Base-by-base conservation (phyloP, 805 yeast genomes). In the Clavispora fructus region DNA sequence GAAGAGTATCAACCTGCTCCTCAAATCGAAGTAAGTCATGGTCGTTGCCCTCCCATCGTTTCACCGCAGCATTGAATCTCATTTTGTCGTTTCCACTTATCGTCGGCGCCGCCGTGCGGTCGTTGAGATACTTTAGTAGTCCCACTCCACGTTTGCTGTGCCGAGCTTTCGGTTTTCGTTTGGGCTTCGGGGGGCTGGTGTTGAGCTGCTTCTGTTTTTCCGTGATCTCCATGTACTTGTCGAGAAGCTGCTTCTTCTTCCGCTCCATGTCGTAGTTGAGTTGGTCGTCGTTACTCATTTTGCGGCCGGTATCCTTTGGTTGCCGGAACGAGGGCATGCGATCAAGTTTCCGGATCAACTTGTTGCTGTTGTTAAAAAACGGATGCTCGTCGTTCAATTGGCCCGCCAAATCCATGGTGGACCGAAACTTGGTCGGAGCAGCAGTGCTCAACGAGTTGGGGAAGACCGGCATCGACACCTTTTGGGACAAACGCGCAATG, bases 11-110 rank as follows among this genome's bases (percentile, higher is more conserved):
- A 5, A 35, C 23, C 19, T 39, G 40, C 6, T 52, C 58, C 35
- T 82, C 84, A 58, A 83, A 83, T 35, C 73, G 67, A 30, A 69
- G 54, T 41, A 80, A 60, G 19, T 80, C 86, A 28, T 70, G 73
- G 35, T 83, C 85, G 54, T 83, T 82, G 4, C 87, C 87, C 54
- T 78, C 83, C 89, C 88, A 83, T 39, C 67, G 65, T 52, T 69
- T 68, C 41, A 71, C 66, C 13, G 62, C 61, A 1, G 82, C 74
- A 52, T 83, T 81, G 55, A 70, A 83, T 40, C 66, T 68, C 82
- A 83, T 80, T 23, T 53, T 59, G n/a, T 53, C 49, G 39, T 57
- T 60, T 54, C 55, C 51, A 37, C 52, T 39, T 43, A 56, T 39
- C 26, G 56, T 43, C 5, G 53, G 55, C 27, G 48, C 56, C 23